Evolutionary conservation across 352 stramenopile species (phyloP), one percentile per base, ranked within the genome.

Genomic region (Halophytophthora polymorphica): DNA sequence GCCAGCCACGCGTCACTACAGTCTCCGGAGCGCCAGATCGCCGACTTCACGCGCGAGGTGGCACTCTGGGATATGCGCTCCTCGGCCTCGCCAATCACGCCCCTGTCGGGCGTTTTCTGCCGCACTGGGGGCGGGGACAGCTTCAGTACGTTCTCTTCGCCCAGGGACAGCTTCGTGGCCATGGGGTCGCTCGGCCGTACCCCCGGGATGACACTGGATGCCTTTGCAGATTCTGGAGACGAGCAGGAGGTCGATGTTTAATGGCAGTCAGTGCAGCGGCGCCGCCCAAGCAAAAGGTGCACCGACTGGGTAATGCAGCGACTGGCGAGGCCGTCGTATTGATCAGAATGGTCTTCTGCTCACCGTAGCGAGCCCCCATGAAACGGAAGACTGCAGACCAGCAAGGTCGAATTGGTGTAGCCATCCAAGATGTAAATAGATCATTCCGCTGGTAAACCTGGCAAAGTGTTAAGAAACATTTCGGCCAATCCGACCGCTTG

Each of bases 81-180:
- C 17, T 80, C 69, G 2, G 66, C 69, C 33, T 80, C 72, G 23
- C 72, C 72, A 3, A 82, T 82, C 47, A 82, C 71, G 6, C 71
- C 71, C 22, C 56, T 61, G 29, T 74, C 67, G 38, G 73, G 54
- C 58, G 71, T 62, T 37, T 75, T 64, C 39, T 7, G 11, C 33
- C 15, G 11, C 13, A 38, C 11, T 14, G 15, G 48, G 21, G 53
- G n/a, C 36, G 53, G 18, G 45, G 60, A 35, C 34, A 69, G 17
- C 22, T 40, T 15, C 33, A 17, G 15, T 17, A 17, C 11, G 11
- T 17, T 38, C 13, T 14, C 33, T n/a, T 66, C 58, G 3, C 53
- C 64, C 11, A 69, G 54, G 33, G 68, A 78, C 45, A 51, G 44
- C 51, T 78, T 78, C 35, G 61, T 75, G 34, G 52, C 69, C 18